phyloP scores from a whole-genome alignment of 768 basidiomycete species.

The Dioszegia crocea region DNA sequence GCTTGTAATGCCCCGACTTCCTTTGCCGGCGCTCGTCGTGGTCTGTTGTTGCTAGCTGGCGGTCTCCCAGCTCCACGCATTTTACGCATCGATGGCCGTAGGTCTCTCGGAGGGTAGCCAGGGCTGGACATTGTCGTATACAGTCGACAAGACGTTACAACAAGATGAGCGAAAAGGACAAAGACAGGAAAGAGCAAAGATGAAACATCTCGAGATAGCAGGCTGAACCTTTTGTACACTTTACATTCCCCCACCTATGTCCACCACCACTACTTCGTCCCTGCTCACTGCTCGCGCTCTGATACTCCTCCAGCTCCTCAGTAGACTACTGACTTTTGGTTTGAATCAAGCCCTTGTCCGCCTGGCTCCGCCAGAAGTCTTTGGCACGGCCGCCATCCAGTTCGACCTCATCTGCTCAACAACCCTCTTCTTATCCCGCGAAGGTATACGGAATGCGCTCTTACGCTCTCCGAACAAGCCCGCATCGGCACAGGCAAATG shows the following conservation, averaged over 20 bases:
- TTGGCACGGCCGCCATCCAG: conserved; percentile 85
- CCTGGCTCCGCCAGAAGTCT: conserved; percentile 74
- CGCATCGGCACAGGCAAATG: conserved; percentile 9
- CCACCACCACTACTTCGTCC: conserved; percentile 8
- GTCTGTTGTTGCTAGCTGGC: not conserved
- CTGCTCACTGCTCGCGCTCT: conserved; percentile 55
- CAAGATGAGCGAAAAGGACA: not conserved
- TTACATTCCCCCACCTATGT: not conserved
- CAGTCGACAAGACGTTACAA: not conserved
- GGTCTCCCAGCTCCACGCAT: not conserved
- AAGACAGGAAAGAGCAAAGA: not conserved
- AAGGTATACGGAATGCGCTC: conserved; percentile 82
- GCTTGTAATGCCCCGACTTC: conserved; percentile 15
- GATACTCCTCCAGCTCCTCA: conserved; percentile 78
- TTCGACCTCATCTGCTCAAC: conserved; percentile 88
- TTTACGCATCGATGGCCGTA: not conserved
- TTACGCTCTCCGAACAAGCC: conserved; percentile 54
- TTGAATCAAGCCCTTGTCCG: conserved; percentile 85
- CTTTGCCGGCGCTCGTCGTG: not conserved
- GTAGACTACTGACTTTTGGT: conserved; percentile 76
- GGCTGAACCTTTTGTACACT: not conserved
- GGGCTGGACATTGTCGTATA: not conserved
- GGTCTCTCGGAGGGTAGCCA: not conserved
- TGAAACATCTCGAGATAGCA: not conserved
- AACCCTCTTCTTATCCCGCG: conserved; percentile 86